Percentiles rank a stretch among this genome's conserved stretches.
phyloP scores from a whole-genome alignment of 805 yeast genomes.

The Wickerhamiella allomyrinae region DNA sequence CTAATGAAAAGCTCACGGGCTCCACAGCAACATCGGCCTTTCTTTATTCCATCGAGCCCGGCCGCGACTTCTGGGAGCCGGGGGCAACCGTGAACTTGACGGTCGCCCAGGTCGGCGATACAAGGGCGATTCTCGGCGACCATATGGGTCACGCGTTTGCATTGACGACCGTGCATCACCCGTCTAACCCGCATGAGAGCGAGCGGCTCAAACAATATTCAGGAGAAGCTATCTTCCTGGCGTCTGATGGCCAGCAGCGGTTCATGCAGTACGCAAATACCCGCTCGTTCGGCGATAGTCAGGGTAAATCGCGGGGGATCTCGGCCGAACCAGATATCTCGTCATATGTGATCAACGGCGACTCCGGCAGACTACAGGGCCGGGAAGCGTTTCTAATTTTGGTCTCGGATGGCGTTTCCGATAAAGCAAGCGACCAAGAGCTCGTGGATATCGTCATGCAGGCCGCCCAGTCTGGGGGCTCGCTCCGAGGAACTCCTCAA shows the following conservation, averaged over 20 bases:
- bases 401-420: slow-evolving; percentile 79
- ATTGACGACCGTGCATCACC: slow-evolving; percentile 73
- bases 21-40: slow-evolving; percentile 60
- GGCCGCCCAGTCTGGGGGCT: slow-evolving; percentile 41
- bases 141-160: slow-evolving; percentile 64
- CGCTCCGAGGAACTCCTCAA: slow-evolving; percentile 64
- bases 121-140: slow-evolving; percentile 77
- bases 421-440: slow-evolving; percentile 75
- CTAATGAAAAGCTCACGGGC: slow-evolving; percentile 29
- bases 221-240: slow-evolving; percentile 54
- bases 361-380: slow-evolving; percentile 42
- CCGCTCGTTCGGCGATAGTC: slow-evolving; percentile 79
- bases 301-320: slow-evolving; percentile 70
- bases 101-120: slow-evolving; percentile 87
- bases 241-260: slow-evolving; percentile 86
- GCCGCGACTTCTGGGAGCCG: slow-evolving; percentile 41
- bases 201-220: slow-evolving; percentile 51
- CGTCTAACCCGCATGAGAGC: slow-evolving; percentile 66
- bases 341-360: slow-evolving; percentile 9
- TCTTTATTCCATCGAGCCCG: slow-evolving; percentile 34
- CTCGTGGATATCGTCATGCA: slow-evolving; percentile 70
- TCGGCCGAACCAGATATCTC: slow-evolving; percentile 82
- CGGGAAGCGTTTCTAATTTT: slow-evolving; percentile 76
- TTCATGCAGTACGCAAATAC: slow-evolving; percentile 80
- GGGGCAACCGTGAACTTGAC: slow-evolving; percentile 50